Evolutionary conservation across 208 protist genomes (phyloP).

Genomic region (Leishmania aethiopica): DNA sequence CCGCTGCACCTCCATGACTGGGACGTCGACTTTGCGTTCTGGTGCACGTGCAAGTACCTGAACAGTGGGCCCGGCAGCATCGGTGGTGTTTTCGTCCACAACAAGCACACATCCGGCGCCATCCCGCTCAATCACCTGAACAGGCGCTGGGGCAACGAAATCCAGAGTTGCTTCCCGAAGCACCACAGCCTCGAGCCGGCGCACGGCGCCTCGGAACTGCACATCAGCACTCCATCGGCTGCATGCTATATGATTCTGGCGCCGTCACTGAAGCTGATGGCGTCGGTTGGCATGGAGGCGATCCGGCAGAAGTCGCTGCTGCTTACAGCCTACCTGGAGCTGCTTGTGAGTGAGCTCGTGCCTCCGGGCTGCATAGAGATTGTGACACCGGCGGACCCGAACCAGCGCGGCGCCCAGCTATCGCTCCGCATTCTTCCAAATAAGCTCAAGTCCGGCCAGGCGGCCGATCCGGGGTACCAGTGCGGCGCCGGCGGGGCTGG

Average conservation of each 20-base stretch:
- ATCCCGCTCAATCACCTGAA: conserved; percentile 56
- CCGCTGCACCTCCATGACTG: conserved; percentile 94
- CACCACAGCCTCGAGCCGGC: conserved; percentile 59
- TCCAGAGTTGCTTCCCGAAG: conserved; percentile 73
- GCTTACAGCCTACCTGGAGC: conserved; percentile 93
- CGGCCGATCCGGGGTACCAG: conserved; percentile 38
- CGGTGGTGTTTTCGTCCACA: conserved; percentile 93
- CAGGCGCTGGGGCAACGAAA: conserved; percentile 94
- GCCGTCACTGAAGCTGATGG: conserved; percentile 88
- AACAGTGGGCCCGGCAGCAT: conserved; percentile 93
- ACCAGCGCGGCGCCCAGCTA: conserved; percentile 88
- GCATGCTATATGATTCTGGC: conserved; percentile 66
- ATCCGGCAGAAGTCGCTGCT: conserved; percentile 85
- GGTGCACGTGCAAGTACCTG: conserved; percentile 97
- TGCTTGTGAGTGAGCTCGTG: conserved; percentile 74
- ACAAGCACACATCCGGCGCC: conserved; percentile 58
- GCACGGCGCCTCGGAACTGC: conserved; percentile 80
- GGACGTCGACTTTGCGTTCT: conserved; percentile 96
- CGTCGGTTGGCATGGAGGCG: conserved; percentile 66
- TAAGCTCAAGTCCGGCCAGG: conserved; percentile 29
- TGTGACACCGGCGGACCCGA: conserved; percentile 84
- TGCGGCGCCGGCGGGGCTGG: conserved; percentile 28
- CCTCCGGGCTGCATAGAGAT: conserved; percentile 66
- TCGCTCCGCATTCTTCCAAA: conserved; percentile 80
- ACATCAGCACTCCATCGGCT: conserved; percentile 80